Evolutionary conservation across 179 eudicot species (phyloP).

Genomic region (Kewa caespitosa): DNA sequence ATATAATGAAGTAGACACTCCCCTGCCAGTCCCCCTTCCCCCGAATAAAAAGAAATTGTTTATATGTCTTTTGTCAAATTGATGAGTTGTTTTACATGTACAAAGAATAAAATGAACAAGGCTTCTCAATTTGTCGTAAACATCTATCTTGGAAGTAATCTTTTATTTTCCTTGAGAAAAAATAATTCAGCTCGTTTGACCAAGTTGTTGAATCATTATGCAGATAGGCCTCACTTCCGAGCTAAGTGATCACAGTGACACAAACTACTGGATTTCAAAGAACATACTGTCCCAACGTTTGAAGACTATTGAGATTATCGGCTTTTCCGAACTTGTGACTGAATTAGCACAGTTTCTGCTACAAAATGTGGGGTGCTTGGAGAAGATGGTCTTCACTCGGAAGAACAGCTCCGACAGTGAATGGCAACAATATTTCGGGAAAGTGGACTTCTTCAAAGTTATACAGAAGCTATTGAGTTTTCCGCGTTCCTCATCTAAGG

Average conservation of each 20-base stretch:
- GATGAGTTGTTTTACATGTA: too few species aligned
- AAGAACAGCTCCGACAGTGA: not conserved
- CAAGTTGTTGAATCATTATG: not conserved
- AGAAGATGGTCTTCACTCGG: conserved; percentile 1
- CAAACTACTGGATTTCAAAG: conserved; percentile 12
- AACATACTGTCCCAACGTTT: not conserved
- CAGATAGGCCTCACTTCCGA: not conserved
- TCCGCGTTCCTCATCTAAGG: conserved; percentile 13
- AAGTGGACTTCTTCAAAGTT: not conserved
- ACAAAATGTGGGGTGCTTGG: conserved; percentile 14
- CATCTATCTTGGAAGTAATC: too few species aligned
- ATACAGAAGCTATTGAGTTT: conserved; percentile 12
- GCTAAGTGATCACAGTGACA: not conserved
- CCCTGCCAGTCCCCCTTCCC: too few species aligned
- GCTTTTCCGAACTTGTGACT: conserved; percentile 4
- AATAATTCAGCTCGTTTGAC: too few species aligned
- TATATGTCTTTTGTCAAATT: too few species aligned
- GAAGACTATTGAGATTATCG: conserved; percentile 13
- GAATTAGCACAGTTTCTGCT: conserved; percentile 15
- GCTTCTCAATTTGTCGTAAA: too few species aligned
- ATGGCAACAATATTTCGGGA: not conserved
- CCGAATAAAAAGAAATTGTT: too few species aligned
- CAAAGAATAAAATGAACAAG: too few species aligned
- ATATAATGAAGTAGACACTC: too few species aligned
- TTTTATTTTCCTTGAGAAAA: too few species aligned